Percentiles rank a stretch among this genome's conserved stretches.
These are phyloP conservation scores for Phytopythium helicoides DNA, from an alignment of 352 stramenopile species.

Conservation along the genomic window DNA sequence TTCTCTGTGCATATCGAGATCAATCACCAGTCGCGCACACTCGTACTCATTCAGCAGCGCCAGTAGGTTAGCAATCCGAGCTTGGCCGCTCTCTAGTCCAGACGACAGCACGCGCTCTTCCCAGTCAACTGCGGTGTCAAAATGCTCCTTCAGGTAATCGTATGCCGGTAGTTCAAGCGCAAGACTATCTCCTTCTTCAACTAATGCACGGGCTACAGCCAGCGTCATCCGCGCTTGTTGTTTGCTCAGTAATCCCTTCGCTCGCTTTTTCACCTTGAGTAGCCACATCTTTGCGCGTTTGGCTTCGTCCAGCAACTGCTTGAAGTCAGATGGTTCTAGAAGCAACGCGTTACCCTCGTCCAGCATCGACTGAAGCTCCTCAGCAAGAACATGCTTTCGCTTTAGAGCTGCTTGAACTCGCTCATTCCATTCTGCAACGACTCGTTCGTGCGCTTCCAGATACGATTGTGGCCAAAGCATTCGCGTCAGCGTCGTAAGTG, in stretches of 20 bases:
- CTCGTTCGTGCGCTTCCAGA: constrained; percentile 55
- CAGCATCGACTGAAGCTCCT: constrained; percentile 55
- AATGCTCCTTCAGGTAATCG: constrained; percentile 75
- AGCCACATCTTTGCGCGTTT: constrained; percentile 83
- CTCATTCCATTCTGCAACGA: constrained; percentile 62
- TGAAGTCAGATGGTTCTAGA: constrained; percentile 75
- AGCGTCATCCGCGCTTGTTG: constrained; percentile 64
- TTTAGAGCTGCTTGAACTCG: constrained; percentile 57
- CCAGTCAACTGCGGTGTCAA: constrained; percentile 79
- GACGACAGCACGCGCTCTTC: constrained; percentile 71
- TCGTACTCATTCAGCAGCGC: constrained; percentile 81
- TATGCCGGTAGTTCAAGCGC: constrained; percentile 74
- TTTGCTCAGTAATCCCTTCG: constrained; percentile 73
- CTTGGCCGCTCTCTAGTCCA: constrained; percentile 76
- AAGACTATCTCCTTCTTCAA: constrained; percentile 81
- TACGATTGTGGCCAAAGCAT: constrained; percentile 79
- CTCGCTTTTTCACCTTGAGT: constrained; percentile 79
- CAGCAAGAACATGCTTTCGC: constrained; percentile 54
- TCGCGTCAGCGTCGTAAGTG: constrained; percentile 36
- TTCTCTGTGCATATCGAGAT: constrained; percentile 86
- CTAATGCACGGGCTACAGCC: constrained; percentile 49
- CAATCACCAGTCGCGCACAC: constrained; percentile 67
- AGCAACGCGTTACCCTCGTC: constrained; percentile 54
- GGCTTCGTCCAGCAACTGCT: constrained; percentile 75
- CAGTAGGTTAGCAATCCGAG: constrained; percentile 67